Evolutionary conservation across 352 stramenopile species (phyloP).

Genomic region (Pythium catenulatum): DNA sequence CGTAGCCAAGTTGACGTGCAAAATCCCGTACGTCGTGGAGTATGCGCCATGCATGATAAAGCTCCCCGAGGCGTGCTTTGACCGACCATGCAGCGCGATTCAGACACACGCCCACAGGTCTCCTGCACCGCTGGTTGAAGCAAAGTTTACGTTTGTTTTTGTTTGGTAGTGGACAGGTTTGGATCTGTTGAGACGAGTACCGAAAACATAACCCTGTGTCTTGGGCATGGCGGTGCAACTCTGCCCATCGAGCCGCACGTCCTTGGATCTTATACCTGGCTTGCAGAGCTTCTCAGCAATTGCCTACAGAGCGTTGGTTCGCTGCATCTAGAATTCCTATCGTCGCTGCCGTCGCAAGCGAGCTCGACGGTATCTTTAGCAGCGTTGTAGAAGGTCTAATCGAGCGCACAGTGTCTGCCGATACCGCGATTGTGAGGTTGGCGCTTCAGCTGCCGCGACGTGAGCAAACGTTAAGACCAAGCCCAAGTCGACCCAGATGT

Average conservation of each 20-base stretch:
- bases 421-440: not conserved
- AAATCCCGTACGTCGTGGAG: slow-evolving; percentile 91
- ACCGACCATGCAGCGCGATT: slow-evolving; percentile 89
- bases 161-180: slow-evolving; percentile 10
- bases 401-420: not conserved
- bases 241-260: slow-evolving; percentile 83
- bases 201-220: too few relatives aligned
- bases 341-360: slow-evolving; percentile 44
- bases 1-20: slow-evolving; percentile 81
- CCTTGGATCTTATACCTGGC: slow-evolving; percentile 93
- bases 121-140: slow-evolving; percentile 86
- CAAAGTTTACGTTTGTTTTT: slow-evolving; percentile 60
- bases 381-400: slow-evolving; percentile 65
- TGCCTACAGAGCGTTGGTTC: slow-evolving; percentile 81
- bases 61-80: slow-evolving; percentile 93
- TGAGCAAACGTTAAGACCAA: slow-evolving; percentile 50
- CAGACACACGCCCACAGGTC: slow-evolving; percentile 82
- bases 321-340: slow-evolving; percentile 77
- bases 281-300: slow-evolving; percentile 92
- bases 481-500: slow-evolving; percentile 30
- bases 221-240: slow-evolving; percentile 69
- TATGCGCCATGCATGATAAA: slow-evolving; percentile 94
- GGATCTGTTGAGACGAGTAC: too few relatives aligned
- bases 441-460: not conserved
- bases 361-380: slow-evolving; percentile 23